phyloP scores from a whole-genome alignment of 176 grass and related monocot genomes.

The Paspalum vaginatum region DNA sequence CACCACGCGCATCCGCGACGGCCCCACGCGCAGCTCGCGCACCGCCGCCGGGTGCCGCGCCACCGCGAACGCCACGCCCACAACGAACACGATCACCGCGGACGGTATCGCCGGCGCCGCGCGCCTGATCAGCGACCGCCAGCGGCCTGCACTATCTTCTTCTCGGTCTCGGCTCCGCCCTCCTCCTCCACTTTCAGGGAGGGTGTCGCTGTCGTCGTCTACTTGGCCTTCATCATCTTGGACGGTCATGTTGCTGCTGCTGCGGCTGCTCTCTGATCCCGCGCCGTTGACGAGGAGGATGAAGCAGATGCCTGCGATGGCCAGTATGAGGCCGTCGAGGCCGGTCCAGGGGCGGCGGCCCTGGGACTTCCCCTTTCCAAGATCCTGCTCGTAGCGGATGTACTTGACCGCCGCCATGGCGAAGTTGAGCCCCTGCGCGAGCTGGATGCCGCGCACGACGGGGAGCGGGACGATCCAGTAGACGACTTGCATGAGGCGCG shows the following conservation, averaged over 20 bases:
- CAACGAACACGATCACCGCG: conserved; percentile 70
- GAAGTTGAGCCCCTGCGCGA: conserved; percentile 85
- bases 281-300: conserved; percentile 75
- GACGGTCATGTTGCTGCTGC: neutral
- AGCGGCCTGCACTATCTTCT: neutral
- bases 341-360: conserved; percentile 49
- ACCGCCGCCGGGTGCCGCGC: conserved; percentile 62
- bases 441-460: conserved; percentile 90
- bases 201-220: conserved; percentile 8
- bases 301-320: conserved; percentile 60
- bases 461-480: conserved; percentile 84
- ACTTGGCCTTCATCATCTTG: neutral
- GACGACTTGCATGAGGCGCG: conserved; percentile 69
- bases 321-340: conserved; percentile 79
- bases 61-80: conserved; percentile 71
- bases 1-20: conserved; percentile 61
- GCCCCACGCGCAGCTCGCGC: conserved; percentile 60
- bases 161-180: too few species aligned
- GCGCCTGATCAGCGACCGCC: neutral
- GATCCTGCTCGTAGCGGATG: conserved; percentile 75
- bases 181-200: neutral
- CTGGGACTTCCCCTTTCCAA: conserved; percentile 54
- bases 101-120: conserved; percentile 48
- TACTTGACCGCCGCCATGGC: conserved; percentile 86
- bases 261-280: conserved; percentile 18